A percentile compares a stretch with the other conserved stretches of the same genome.
Evolutionary conservation across 768 basidiomycete genomes (phyloP).

Genomic region (Postia placenta): DNA sequence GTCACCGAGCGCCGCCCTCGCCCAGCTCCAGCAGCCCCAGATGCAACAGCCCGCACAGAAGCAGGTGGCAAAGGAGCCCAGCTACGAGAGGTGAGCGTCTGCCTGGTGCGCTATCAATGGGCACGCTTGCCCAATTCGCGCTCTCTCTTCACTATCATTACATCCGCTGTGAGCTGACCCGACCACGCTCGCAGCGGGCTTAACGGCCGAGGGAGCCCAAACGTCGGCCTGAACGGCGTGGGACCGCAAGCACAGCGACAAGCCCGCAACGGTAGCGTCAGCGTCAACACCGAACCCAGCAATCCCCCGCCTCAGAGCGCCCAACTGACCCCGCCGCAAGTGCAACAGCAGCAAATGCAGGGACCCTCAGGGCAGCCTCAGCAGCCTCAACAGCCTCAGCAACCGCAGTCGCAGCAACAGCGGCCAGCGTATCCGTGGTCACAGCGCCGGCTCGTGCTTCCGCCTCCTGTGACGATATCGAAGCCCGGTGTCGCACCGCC

Average conservation of each 20-base stretch:
- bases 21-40: conserved; percentile 17
- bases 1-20: conserved; percentile 60
- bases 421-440: conserved; percentile 82
- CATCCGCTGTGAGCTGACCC: conserved; percentile 7
- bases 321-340: conserved; percentile 3
- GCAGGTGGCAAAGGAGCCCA: conserved; percentile 22
- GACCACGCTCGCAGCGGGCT: conserved; percentile 17
- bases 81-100: conserved; percentile 24
- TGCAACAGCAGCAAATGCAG: conserved; percentile 11
- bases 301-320: not conserved
- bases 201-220: conserved; percentile 24
- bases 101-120: conserved; percentile 1
- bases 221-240: conserved; percentile 15
- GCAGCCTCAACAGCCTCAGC: conserved; percentile 12
- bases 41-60: conserved; percentile 26
- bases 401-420: conserved; percentile 29
- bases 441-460: conserved; percentile 62
- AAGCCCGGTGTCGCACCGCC: conserved; percentile 63
- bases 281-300: conserved; percentile 19
- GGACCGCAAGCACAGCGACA: conserved; percentile 15
- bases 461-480: conserved; percentile 57
- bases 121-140: conserved; percentile 9
- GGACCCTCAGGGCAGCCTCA: conserved; percentile 11
- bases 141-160: conserved; percentile 5
- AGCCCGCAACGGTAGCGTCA: conserved; percentile 11